Evolutionary conservation across 495 filamentous ascomycete genomes (phyloP).

Genomic region (Talaromyces trachyspermus): DNA sequence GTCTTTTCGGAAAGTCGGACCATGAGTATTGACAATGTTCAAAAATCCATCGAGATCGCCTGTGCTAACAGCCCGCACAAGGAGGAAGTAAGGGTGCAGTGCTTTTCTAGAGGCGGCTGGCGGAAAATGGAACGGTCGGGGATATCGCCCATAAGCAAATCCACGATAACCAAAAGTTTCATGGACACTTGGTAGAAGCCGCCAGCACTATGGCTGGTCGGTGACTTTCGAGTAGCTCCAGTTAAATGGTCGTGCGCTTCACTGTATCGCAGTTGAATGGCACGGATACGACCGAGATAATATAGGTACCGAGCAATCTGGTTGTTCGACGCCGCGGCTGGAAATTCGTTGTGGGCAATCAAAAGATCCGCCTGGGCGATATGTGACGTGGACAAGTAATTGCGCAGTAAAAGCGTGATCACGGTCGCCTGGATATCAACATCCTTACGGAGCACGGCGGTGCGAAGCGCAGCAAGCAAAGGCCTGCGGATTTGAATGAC

Average conservation of each 20-base stretch:
- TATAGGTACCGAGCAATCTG: slow-evolving; percentile 95
- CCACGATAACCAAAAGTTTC: slow-evolving; percentile 89
- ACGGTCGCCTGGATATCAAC: slow-evolving; percentile 92
- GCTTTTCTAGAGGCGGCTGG: slow-evolving; percentile 75
- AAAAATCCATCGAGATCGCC: slow-evolving; percentile 91
- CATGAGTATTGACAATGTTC: slow-evolving; percentile 70
- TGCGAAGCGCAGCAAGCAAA: slow-evolving; percentile 81
- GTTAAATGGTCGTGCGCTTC: slow-evolving; percentile 93
- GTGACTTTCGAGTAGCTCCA: slow-evolving; percentile 88
- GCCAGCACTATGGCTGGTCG: slow-evolving; percentile 76
- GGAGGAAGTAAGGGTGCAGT: slow-evolving; percentile 82
- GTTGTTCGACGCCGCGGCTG: slow-evolving; percentile 87
- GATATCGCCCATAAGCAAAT: slow-evolving; percentile 97
- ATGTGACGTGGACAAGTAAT: slow-evolving; percentile 92
- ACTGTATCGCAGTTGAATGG: slow-evolving; percentile 92
- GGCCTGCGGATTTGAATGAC: slow-evolving; percentile 79
- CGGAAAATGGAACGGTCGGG: slow-evolving; percentile 92
- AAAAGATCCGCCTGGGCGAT: slow-evolving; percentile 94
- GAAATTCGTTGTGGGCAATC: slow-evolving; percentile 91
- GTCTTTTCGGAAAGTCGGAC: slow-evolving; percentile 79
- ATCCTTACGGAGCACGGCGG: slow-evolving; percentile 90
- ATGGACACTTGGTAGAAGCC: slow-evolving; percentile 94
- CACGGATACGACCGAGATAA: slow-evolving; percentile 91
- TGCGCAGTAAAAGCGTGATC: slow-evolving; percentile 88
- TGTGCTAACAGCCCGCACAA: slow-evolving; percentile 90